Percentiles rank a stretch among this genome's conserved stretches.
phyloP scores from a whole-genome alignment of 2,329 filamentous ascomycete species.

The Taxawa tesnikishii region DNA sequence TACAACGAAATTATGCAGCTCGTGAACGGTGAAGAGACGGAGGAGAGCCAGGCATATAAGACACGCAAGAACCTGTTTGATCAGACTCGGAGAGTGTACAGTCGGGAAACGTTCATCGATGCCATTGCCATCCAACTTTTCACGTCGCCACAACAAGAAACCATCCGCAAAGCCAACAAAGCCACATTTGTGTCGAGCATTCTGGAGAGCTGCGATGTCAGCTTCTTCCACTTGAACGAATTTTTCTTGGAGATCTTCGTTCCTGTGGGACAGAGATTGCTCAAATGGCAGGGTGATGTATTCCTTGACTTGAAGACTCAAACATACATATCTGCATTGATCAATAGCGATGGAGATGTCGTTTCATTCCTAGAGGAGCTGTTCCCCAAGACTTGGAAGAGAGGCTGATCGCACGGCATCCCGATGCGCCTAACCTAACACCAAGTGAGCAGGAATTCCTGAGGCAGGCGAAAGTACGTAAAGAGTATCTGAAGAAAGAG shows the following conservation, averaged over 20 bases:
- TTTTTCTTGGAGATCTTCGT: conserved; percentile 53
- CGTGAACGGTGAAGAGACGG: conserved; percentile 41
- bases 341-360: conserved; percentile 41
- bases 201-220: conserved; percentile 48
- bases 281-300: conserved; percentile 48
- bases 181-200: conserved; percentile 53
- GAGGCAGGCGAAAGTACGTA: conserved; percentile 39
- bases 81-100: conserved; percentile 51
- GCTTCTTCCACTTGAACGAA: conserved; percentile 51
- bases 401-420: conserved; percentile 40
- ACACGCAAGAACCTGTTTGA: conserved; percentile 51
- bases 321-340: conserved; percentile 50
- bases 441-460: conserved; percentile 50
- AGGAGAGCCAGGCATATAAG: conserved; percentile 46
- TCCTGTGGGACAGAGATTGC: conserved; percentile 42
- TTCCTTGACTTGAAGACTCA: conserved; percentile 56
- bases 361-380: conserved; percentile 47
- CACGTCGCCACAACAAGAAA: conserved; percentile 38
- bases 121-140: conserved; percentile 24
- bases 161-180: conserved; percentile 51
- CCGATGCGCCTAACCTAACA: conserved; percentile 39
- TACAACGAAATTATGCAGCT: conserved; percentile 46
- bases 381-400: conserved; percentile 47
- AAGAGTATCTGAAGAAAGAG: conserved; percentile 45
- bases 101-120: conserved; percentile 39